Evolutionary conservation across 345 rosid species (phyloP).

Genomic region (Eucalyptus polybractea): DNA sequence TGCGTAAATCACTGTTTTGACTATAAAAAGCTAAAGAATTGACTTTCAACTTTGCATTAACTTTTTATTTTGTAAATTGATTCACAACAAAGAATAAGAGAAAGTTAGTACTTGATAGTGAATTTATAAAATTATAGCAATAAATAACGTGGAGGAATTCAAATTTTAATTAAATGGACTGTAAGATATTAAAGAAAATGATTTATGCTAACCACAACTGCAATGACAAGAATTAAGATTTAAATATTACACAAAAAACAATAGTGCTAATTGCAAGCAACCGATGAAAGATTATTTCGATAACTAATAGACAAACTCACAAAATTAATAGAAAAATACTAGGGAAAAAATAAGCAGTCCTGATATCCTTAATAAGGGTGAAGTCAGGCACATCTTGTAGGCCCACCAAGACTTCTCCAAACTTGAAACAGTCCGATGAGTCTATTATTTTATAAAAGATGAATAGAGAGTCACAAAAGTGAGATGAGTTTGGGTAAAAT

Average conservation of each 20-base stretch:
- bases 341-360: not conserved
- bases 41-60: not conserved
- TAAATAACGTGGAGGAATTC: too few species aligned
- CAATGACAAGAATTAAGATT: too few species aligned
- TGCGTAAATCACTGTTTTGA: not conserved
- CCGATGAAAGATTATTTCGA: not conserved
- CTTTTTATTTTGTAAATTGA: too few species aligned
- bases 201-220: too few species aligned
- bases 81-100: too few species aligned
- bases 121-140: too few species aligned
- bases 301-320: not conserved
- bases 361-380: too few species aligned
- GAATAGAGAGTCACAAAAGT: rapidly evolving
- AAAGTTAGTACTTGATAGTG: too few species aligned
- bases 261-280: not conserved
- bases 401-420: not conserved
- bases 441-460: not conserved
- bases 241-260: too few species aligned
- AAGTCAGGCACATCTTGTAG: not conserved
- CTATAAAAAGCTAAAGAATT: not conserved
- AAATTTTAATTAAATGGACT: too few species aligned
- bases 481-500: not conserved
- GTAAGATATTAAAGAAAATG: too few species aligned
- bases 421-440: not conserved
- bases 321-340: too few species aligned